Conservation (phyloP, 2,329 filamentous ascomycete genomes). For the Botryosphaeria dothidea region DNA sequence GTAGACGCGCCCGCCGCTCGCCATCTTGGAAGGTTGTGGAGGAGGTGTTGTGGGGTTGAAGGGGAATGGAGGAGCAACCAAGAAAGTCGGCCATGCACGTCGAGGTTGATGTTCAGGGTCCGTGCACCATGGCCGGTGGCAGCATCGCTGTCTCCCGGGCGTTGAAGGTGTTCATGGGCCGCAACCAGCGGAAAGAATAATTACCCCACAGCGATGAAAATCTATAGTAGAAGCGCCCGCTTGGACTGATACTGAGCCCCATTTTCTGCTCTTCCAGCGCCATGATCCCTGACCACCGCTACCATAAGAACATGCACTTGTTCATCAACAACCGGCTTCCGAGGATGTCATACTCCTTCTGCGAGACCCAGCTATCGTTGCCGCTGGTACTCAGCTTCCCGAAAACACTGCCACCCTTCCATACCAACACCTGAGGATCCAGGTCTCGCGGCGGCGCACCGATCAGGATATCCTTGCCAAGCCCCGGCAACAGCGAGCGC, state of each 20-base stretch:
- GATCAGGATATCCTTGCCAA: conserved; percentile 67
- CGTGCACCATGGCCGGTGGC: neutral
- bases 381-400: conserved; percentile 74
- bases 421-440: conserved; percentile 94
- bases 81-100: conserved; percentile 9
- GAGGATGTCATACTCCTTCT: conserved; percentile 82
- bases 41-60: neutral
- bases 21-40: conserved; percentile 7
- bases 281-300: conserved; percentile 16
- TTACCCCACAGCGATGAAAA: too few relatives aligned
- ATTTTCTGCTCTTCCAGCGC: neutral
- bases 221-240: neutral
- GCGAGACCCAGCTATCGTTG: conserved; percentile 94
- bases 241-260: neutral
- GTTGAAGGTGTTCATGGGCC: neutral
- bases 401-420: conserved; percentile 98
- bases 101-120: neutral
- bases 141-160: neutral
- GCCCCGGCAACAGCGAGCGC: conserved; percentile 62
- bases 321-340: conserved; percentile 72
- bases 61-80: neutral
- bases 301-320: conserved; percentile 46
- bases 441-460: conserved; percentile 81
- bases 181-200: neutral
- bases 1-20: conserved; percentile 37